Evolutionary conservation across 345 rosid genomes (phyloP).

Genomic region (Heritiera fomes): DNA sequence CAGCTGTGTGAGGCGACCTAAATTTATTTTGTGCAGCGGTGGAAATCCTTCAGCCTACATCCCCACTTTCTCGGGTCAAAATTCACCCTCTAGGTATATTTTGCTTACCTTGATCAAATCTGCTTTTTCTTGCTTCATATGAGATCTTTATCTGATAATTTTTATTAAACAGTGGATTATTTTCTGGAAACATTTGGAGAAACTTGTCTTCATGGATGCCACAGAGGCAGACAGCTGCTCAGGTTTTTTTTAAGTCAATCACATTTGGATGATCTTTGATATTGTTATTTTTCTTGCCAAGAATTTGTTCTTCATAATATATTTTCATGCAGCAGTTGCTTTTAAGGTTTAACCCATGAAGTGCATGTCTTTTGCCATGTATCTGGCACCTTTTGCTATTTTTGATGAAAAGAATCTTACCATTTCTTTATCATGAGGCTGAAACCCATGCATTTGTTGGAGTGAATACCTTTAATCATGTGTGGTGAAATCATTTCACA

Average conservation of each 20-base stretch:
- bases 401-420: neutral
- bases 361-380: neutral
- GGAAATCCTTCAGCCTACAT: conserved; percentile 67
- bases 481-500: neutral
- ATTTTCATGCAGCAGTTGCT: neutral
- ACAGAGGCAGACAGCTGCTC: conserved; percentile 59
- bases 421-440: neutral
- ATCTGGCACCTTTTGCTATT: neutral
- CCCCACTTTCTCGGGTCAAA: conserved; percentile 67
- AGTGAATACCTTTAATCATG: neutral
- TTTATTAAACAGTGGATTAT: conserved; percentile 53
- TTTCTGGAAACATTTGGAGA: conserved; percentile 85
- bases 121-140: neutral
- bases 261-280: neutral
- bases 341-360: neutral
- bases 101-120: conserved; percentile 3
- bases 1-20: conserved; percentile 74
- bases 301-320: neutral
- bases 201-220: conserved; percentile 89
- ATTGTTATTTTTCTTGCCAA: neutral
- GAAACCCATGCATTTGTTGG: conserved; percentile 6
- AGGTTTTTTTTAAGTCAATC: conserved; percentile 48
- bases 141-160: conserved; percentile 24
- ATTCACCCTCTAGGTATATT: conserved; percentile 58
- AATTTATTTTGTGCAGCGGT: conserved; percentile 86